Conservation (phyloP, 2,329 filamentous ascomycete species). For the Beauveria varroae region DNA sequence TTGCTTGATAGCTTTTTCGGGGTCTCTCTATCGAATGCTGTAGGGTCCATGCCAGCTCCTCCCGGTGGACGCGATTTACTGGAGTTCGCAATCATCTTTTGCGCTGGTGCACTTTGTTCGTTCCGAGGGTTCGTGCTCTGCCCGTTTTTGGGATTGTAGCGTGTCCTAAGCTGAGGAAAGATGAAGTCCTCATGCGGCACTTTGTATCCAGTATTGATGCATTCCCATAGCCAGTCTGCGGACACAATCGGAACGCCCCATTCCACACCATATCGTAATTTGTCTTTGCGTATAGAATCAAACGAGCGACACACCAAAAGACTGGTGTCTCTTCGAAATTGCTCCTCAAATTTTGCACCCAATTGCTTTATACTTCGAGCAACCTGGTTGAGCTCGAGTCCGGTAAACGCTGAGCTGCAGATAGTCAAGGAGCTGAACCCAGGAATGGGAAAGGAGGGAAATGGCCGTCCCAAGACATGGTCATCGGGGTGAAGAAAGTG, state of each 20-base stretch:
- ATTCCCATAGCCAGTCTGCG: constrained; percentile 78
- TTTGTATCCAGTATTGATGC: constrained; percentile 51
- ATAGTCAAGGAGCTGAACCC: constrained; percentile 65
- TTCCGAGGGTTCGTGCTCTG: constrained; percentile 14
- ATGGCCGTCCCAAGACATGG: constrained; percentile 70
- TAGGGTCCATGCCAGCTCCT: constrained; percentile 29
- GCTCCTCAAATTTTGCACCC: constrained; percentile 74
- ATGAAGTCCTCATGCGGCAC: constrained; percentile 39
- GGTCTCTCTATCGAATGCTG: constrained; percentile 30
- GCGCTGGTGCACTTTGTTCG: constrained; percentile 1
- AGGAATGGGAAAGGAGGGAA: constrained; percentile 60
- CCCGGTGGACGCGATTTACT: constrained; percentile 15
- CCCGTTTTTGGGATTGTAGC: constrained; percentile 14
- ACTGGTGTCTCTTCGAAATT: constrained; percentile 62
- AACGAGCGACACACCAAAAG: constrained; percentile 66
- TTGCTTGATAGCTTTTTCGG: constrained; percentile 13
- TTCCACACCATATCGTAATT: constrained; percentile 66
- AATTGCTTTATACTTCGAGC: constrained; percentile 68
- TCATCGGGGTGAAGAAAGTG: constrained; percentile 59
- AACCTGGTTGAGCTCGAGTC: constrained; percentile 79
- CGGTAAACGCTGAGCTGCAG: constrained; percentile 74
- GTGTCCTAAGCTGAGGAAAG: constrained; percentile 38
- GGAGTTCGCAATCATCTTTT: constrained; percentile 4
- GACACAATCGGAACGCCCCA: constrained; percentile 77
- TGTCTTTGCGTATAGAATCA: constrained; percentile 57